Conservation (phyloP, 2,329 filamentous ascomycete genomes). For the Colletotrichum liaoningense region DNA sequence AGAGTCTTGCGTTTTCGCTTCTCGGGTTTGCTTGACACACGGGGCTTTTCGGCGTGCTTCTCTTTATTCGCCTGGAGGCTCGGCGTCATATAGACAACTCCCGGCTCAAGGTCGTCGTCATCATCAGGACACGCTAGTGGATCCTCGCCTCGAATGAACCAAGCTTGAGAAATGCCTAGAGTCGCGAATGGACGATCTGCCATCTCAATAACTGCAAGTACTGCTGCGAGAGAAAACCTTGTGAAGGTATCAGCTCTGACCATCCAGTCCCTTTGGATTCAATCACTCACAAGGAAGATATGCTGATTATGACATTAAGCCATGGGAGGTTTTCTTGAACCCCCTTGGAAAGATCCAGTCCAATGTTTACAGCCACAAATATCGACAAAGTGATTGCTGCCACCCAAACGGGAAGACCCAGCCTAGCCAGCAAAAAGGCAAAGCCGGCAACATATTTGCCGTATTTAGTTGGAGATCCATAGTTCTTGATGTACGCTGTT, state of each 20-base stretch:
- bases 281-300: conserved; percentile 19
- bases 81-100: background rate
- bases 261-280: too few species aligned
- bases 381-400: conserved; percentile 23
- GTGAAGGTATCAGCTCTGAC: background rate
- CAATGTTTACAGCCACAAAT: conserved; percentile 29
- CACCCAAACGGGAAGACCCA: conserved; percentile 27
- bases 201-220: conserved; percentile 29
- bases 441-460: conserved; percentile 22
- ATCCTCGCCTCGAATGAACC: conserved; percentile 19
- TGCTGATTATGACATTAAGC: conserved; percentile 30
- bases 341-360: conserved; percentile 25
- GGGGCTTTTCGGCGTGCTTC: too few species aligned
- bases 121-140: background rate
- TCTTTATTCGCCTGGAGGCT: background rate
- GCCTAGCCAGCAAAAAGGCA: conserved; percentile 17
- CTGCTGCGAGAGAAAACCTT: conserved; percentile 16
- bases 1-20: conserved; percentile 15
- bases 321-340: conserved; percentile 19
- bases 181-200: conserved; percentile 30
- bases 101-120: conserved; percentile 1
- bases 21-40: background rate
- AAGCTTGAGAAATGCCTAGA: conserved; percentile 14
- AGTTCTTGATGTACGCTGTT: conserved; percentile 5
- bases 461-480: background rate